Evolutionary conservation across 1,139 yeast genomes (phyloP).

Genomic region (Suhomyces choctaworum): DNA sequence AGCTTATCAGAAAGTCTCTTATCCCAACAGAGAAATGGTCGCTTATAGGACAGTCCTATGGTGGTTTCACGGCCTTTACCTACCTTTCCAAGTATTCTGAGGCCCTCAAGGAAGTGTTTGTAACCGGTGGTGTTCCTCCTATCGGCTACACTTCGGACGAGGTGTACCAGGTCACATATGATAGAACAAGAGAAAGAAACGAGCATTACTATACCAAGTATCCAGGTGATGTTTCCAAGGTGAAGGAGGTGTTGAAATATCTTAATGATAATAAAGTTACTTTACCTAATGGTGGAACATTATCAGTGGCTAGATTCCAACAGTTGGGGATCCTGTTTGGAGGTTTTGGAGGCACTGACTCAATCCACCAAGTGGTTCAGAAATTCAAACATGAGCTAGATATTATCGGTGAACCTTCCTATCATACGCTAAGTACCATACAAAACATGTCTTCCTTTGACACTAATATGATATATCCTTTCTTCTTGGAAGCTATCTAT

Average conservation of each 20-base stretch:
- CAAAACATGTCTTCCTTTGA: slow-evolving; percentile 45
- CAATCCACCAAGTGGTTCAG: slow-evolving; percentile 43
- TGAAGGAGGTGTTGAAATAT: slow-evolving; percentile 38
- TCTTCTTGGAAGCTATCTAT: slow-evolving; percentile 60
- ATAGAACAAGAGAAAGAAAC: slow-evolving; percentile 49
- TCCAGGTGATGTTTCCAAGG: slow-evolving; percentile 45
- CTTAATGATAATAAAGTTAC: slow-evolving; percentile 27
- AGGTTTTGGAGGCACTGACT: slow-evolving; percentile 50
- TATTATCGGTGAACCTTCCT: slow-evolving; percentile 35
- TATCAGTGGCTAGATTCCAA: slow-evolving; percentile 54
- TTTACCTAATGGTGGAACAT: slow-evolving; percentile 52
- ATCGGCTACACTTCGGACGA: slow-evolving; percentile 42
- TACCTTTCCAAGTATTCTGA: slow-evolving; percentile 49
- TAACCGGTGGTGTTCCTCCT: slow-evolving; percentile 64
- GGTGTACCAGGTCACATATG: slow-evolving; percentile 50
- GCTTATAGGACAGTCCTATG: slow-evolving; percentile 56
- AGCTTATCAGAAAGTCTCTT: slow-evolving; percentile 39
- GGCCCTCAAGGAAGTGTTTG: slow-evolving; percentile 39
- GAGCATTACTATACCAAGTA: slow-evolving; percentile 47
- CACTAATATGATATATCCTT: slow-evolving; percentile 53
- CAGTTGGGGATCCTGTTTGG: slow-evolving; percentile 54
- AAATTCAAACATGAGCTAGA: slow-evolving; percentile 41
- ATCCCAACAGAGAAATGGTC: slow-evolving; percentile 47
- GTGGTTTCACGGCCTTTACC: slow-evolving; percentile 54
- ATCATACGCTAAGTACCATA: slow-evolving; percentile 31